These are phyloP conservation scores for Corymbia citriodora DNA, from an alignment of 441 rosid species.

Conservation along the genomic window DNA sequence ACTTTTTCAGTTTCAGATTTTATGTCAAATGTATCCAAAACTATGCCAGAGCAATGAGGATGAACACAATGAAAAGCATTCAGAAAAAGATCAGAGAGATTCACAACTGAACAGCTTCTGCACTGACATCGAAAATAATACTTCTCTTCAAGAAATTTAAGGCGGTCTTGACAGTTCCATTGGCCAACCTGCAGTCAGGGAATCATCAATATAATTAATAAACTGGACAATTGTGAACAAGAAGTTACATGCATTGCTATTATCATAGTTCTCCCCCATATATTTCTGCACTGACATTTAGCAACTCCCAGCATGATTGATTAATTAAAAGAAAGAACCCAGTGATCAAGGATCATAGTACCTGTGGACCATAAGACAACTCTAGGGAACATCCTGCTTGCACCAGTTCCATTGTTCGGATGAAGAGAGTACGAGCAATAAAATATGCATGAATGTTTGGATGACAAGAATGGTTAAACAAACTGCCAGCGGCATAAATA, in stretches of 20 bases:
- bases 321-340: not conserved
- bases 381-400: conserved; percentile 58
- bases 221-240: not conserved
- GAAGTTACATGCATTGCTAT: not conserved
- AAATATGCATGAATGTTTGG: conserved; percentile 88
- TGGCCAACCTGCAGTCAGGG: conserved; percentile 66
- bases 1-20: conserved; percentile 34
- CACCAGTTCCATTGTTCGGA: conserved; percentile 58
- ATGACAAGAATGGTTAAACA: conserved; percentile 89
- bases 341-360: conserved; percentile 12
- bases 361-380: conserved; percentile 93
- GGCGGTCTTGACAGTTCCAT: conserved; percentile 65
- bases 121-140: conserved; percentile 74
- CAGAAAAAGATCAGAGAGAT: conserved; percentile 63
- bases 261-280: not conserved
- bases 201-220: not conserved
- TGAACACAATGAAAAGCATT: conserved; percentile 59
- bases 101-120: conserved; percentile 56
- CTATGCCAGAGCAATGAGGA: conserved; percentile 56
- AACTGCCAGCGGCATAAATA: conserved; percentile 55
- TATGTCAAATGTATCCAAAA: conserved; percentile 35
- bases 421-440: conserved; percentile 65
- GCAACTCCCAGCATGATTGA: not conserved
- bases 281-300: not conserved
- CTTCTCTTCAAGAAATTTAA: conserved; percentile 59